These are phyloP conservation scores for Amanita inopinata DNA, from an alignment of 768 basidiomycete genomes.

Conservation along the genomic window DNA sequence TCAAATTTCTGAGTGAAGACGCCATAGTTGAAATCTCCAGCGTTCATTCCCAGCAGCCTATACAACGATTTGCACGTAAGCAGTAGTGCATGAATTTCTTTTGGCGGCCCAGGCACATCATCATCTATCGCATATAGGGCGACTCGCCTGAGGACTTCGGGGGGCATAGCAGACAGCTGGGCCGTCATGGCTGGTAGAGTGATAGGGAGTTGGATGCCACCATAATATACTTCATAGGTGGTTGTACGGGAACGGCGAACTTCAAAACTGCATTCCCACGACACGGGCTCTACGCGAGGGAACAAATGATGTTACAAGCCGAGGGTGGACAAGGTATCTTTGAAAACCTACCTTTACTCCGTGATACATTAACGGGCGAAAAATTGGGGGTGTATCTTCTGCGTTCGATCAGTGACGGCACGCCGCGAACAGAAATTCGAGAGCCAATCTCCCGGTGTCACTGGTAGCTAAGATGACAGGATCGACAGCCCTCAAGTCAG, in stretches of 20 bases:
- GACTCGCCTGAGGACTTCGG: slow-evolving; percentile 26
- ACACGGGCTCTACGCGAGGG: too few relatives aligned
- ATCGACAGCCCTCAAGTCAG: neutral
- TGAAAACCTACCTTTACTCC: neutral
- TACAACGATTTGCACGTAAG: slow-evolving; percentile 24
- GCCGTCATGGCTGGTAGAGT: slow-evolving; percentile 20
- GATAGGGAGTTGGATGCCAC: slow-evolving; percentile 11
- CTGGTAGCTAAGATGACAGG: neutral
- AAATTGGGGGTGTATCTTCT: neutral
- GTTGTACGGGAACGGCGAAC: neutral
- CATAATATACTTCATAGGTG: neutral
- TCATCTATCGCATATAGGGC: slow-evolving; percentile 21
- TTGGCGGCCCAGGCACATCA: slow-evolving; percentile 23
- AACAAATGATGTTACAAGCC: too few relatives aligned
- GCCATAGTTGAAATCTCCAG: slow-evolving; percentile 23
- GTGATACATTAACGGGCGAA: neutral
- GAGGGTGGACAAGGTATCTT: neutral
- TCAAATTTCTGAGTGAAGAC: slow-evolving; percentile 44
- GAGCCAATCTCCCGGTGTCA: neutral
- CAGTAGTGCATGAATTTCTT: slow-evolving; percentile 20
- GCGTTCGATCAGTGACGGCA: neutral
- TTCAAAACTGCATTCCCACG: slow-evolving; percentile 1
- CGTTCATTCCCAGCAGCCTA: slow-evolving; percentile 16
- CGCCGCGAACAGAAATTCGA: neutral
- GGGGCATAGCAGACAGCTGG: slow-evolving; percentile 22